Evolutionary conservation across 345 rosid species (phyloP).

Genomic region (Sisymbrium irio): DNA sequence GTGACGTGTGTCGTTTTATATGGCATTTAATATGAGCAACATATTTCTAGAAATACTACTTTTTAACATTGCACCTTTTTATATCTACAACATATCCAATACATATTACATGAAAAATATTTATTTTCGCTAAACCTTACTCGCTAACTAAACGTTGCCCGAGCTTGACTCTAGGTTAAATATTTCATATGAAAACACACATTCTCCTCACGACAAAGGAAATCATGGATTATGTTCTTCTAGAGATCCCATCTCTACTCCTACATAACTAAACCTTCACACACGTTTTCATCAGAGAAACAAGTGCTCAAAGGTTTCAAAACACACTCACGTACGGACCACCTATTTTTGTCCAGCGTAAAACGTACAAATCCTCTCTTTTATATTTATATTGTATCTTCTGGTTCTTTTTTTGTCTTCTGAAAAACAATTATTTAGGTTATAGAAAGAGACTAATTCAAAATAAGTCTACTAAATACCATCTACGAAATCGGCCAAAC

Average conservation of each 20-base stretch:
- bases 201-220: too few species aligned
- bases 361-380: too few species aligned
- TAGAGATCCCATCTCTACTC: too few species aligned
- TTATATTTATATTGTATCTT: too few species aligned
- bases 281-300: too few species aligned
- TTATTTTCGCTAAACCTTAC: not conserved
- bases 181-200: not conserved
- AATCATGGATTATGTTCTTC: too few species aligned
- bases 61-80: not conserved
- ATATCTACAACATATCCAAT: not conserved
- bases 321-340: too few species aligned
- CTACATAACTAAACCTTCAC: too few species aligned
- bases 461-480: conserved; percentile 17
- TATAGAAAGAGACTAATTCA: not conserved
- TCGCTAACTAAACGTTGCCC: not conserved
- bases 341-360: too few species aligned
- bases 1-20: not conserved
- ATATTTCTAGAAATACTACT: not conserved
- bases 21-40: not conserved
- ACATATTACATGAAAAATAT: not conserved
- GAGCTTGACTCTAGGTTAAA: too few species aligned
- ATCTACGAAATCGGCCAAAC: conserved; percentile 35
- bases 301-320: too few species aligned
- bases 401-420: too few species aligned
- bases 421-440: not conserved